Evolutionary conservation across 176 grass and related monocot species (phyloP).

Genomic region (Triticum monococcum): DNA sequence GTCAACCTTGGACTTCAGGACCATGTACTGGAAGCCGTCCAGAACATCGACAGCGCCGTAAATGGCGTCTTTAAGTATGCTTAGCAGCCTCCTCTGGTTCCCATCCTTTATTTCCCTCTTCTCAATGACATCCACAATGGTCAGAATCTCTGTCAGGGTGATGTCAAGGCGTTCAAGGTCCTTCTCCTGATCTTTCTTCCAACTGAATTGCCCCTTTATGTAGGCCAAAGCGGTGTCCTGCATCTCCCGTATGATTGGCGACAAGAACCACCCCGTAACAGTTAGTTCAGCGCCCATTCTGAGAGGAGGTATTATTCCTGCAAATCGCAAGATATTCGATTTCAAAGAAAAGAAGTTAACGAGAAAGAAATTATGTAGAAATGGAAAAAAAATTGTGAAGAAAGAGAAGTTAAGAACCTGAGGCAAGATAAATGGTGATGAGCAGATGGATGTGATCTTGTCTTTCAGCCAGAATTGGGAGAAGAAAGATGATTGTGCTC

Average conservation of each 20-base stretch:
- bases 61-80: constrained; percentile 57
- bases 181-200: constrained; percentile 47
- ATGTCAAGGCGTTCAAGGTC: constrained; percentile 50
- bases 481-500: constrained; percentile 7
- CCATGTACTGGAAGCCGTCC: constrained; percentile 55
- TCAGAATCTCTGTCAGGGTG: constrained; percentile 47
- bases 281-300: constrained; percentile 36
- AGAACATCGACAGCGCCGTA: constrained; percentile 62
- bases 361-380: not conserved
- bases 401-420: not conserved
- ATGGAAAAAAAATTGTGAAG: not conserved
- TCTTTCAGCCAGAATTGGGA: not conserved
- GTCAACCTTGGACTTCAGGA: constrained; percentile 36
- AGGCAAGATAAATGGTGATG: not conserved
- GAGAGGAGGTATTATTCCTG: not conserved
- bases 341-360: not conserved
- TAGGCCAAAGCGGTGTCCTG: constrained; percentile 45
- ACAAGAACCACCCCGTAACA: constrained; percentile 56
- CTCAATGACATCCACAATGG: constrained; percentile 45
- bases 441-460: not conserved
- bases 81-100: constrained; percentile 44
- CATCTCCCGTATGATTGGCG: constrained; percentile 60
- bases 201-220: constrained; percentile 39
- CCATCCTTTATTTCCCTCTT: constrained; percentile 38
- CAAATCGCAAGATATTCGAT: not conserved